Conservation (phyloP, 352 stramenopile species). For the Elongisporangium senticosum region DNA sequence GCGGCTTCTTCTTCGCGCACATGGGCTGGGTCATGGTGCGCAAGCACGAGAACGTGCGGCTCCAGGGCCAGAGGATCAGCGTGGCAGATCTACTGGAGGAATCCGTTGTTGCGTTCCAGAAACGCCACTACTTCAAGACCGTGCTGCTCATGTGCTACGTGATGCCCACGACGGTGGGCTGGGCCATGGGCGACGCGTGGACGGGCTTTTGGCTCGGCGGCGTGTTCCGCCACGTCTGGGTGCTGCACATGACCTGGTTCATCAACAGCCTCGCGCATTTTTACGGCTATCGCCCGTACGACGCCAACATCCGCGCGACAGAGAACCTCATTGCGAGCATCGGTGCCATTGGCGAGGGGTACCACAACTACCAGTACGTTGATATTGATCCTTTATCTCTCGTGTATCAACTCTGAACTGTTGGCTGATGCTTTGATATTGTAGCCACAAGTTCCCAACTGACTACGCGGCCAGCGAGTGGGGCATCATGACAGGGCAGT, state of each 20-base stretch:
- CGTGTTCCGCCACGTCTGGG: conserved; percentile 87
- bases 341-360: conserved; percentile 92
- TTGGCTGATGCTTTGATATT: conserved; percentile 3
- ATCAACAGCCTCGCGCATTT: conserved; percentile 96
- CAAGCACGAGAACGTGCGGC: conserved; percentile 92
- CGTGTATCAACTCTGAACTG: background rate
- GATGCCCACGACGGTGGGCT: conserved; percentile 85
- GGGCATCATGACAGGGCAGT: conserved; percentile 89
- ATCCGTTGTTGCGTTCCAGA: conserved; percentile 91
- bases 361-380: conserved; percentile 93
- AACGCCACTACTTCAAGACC: conserved; percentile 76
- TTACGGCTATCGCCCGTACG: conserved; percentile 95
- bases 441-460: conserved; percentile 95
- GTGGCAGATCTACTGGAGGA: conserved; percentile 90
- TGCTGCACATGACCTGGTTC: conserved; percentile 95
- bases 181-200: conserved; percentile 87
- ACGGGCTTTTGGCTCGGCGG: conserved; percentile 92
- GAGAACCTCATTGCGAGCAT: conserved; percentile 94
- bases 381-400: background rate
- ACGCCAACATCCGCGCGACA: conserved; percentile 86
- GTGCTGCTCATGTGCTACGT: conserved; percentile 94
- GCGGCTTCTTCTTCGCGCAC: conserved; percentile 99
- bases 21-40: conserved; percentile 99
- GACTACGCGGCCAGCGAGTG: conserved; percentile 96
- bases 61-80: conserved; percentile 84